Conservation (phyloP, 1,284 basidiomycete species). For the Papiliotrema fonsecae region DNA sequence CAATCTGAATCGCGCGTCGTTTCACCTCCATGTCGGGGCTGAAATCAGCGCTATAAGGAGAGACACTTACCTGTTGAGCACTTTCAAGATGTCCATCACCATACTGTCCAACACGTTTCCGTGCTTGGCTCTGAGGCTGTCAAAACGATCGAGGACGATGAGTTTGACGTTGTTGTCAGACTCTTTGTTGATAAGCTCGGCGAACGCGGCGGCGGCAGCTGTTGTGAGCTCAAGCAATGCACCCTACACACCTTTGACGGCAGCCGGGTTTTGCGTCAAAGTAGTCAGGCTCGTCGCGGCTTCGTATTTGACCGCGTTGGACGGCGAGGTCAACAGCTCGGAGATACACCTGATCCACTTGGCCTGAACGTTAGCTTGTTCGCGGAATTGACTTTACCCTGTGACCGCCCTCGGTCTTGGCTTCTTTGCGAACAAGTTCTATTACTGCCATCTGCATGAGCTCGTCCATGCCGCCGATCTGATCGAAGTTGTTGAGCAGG, state of each 20-base stretch:
- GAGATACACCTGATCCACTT: conserved; percentile 93
- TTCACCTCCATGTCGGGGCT: conserved; percentile 99
- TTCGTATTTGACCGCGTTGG: conserved; percentile 96
- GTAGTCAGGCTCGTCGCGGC: conserved; percentile 93
- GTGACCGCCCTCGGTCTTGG: conserved; percentile 74
- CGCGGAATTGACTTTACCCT: conserved; percentile 55
- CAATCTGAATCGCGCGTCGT: conserved; percentile 83
- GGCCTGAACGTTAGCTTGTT: conserved; percentile 52
- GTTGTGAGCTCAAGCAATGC: conserved; percentile 8
- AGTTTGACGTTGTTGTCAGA: conserved; percentile 99
- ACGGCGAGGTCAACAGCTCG: conserved; percentile 85
- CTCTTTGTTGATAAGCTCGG: conserved; percentile 88
- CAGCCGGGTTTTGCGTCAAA: conserved; percentile 91
- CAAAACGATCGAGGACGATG: conserved; percentile 92
- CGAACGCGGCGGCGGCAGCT: conserved; percentile 87
- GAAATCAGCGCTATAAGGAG: no score
- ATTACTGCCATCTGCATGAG: conserved; percentile 93
- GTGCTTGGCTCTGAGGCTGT: conserved; percentile 76
- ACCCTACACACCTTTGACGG: conserved; percentile 72
- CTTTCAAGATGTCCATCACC: conserved; percentile 93
- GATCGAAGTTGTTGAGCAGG: conserved; percentile 77
- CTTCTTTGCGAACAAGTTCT: conserved; percentile 89
- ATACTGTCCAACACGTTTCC: conserved; percentile 86
- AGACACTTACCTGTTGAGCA: conserved; percentile 81
- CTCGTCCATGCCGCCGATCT: conserved; percentile 81